Base-by-base conservation (phyloP, 139 green algal species). In the Coelastrella sp. region DNA sequence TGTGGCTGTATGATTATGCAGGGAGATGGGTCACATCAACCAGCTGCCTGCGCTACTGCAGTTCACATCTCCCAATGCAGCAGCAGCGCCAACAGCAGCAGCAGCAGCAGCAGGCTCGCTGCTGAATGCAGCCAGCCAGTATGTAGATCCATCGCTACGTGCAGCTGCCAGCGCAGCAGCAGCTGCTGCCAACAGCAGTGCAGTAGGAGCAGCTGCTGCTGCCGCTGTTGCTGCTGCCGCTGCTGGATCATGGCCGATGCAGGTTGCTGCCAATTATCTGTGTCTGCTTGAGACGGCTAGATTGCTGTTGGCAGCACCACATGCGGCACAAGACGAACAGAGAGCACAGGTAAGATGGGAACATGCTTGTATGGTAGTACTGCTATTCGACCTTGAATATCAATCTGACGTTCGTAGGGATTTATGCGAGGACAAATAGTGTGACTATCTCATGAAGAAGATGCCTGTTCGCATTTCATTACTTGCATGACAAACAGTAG, bases 191-290 rank as follows among this genome's bases (percentile, higher is more conserved):
- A 57, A 41, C 17, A 57, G 13, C 21, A 41, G 30, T 2, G 85
- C 85, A 5, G 76, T 77, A 27, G 77, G 51, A 4, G 84, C 74
- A 85, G 63, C 63, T 45, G 81, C 84, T 8, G 63, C 50, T 50
- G 53, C 81, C 64, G 83, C 76, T 38, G 87, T 84, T 34, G 81
- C 40, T 19, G 83, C 19, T 76, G 73, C 74, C 79, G 41, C 88
- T 75, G 73, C 60, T 68, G 32, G 88, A 38, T 74, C n/a, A 0
- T 74, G 93, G 38, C 79, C 92, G 0, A 45, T 59, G 21, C 93
- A 96, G 64, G 92, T 91, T 72, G 86, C 87, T 19, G 78, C 77
- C 71, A 95, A 95, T 87, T 87, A 96, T 76, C 72, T 96, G 81
- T 91, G 88, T 30, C 82, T 89, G 38, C 78, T 97, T 23, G 92